phyloP scores from a whole-genome alignment of 106 monocot genomes.

The Gastrodia elata region DNA sequence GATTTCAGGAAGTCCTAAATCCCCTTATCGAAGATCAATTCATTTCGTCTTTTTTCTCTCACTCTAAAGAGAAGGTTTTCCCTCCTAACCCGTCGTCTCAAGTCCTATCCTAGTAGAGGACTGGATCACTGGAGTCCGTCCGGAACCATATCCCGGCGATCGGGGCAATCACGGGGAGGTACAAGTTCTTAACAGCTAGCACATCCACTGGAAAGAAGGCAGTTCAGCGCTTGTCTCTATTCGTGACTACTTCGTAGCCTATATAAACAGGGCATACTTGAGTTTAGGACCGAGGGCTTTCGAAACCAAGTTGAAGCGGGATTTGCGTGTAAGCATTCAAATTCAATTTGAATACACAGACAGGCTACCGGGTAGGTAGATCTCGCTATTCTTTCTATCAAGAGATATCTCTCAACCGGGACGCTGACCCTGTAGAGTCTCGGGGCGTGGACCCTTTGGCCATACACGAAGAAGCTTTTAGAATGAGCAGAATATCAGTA shows the following conservation, averaged over 20 bases:
- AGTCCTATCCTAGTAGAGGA: slow-evolving; percentile 3
- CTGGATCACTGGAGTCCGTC: not conserved
- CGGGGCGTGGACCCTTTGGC: not conserved
- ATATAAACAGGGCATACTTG: no score
- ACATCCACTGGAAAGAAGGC: slow-evolving; percentile 2
- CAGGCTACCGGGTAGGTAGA: not conserved
- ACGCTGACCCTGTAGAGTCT: not conserved
- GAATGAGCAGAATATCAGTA: no score
- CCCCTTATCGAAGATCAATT: not conserved
- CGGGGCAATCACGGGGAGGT: not conserved
- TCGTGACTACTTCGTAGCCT: no score
- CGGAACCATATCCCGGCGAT: not conserved
- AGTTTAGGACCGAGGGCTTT: not conserved
- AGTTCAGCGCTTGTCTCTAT: not conserved
- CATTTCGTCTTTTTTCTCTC: not conserved
- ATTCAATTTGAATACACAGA: slow-evolving; percentile 3
- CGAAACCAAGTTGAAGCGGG: slow-evolving; percentile 1
- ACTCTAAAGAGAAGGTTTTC: no score
- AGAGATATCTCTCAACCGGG: no score
- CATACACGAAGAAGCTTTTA: not conserved
- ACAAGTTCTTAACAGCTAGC: slow-evolving; percentile 1
- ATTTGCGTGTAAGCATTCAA: not conserved
- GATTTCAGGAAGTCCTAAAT: slow-evolving; percentile 2
- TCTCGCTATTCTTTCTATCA: not conserved
- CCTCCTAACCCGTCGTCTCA: not conserved